Evolutionary conservation across 441 rosid species (phyloP).

Genomic region (Oxalis stricta): DNA sequence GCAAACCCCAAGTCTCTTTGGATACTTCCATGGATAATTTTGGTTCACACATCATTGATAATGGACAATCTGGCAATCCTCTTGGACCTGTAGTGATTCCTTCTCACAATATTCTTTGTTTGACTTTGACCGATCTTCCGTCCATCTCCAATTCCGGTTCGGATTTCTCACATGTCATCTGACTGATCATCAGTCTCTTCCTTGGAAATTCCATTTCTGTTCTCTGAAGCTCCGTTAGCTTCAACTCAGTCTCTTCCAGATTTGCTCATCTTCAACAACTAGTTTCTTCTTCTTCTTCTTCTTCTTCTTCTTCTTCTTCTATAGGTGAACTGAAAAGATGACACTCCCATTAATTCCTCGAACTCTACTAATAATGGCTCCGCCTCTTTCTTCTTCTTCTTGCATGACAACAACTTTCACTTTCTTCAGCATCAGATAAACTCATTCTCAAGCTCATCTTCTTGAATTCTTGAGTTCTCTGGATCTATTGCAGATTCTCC

Average conservation of each 20-base stretch:
- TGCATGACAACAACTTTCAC: conserved; percentile 7
- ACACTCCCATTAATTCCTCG: too few species aligned
- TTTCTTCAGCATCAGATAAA: too few species aligned
- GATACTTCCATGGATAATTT: conserved; percentile 96
- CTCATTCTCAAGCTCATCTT: conserved; percentile 2
- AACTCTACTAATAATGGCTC: neutral
- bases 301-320: conserved; percentile 10
- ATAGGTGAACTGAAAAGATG: neutral
- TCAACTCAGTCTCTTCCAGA: too few species aligned
- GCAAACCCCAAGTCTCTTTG: conserved; percentile 89
- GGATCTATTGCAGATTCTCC: neutral
- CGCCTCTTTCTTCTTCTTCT: conserved; percentile 2
- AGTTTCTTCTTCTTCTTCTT: conserved; percentile 3
- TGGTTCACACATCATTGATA: conserved; percentile 91
- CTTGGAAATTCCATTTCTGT: too few species aligned
- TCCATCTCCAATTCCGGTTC: conserved; percentile 18
- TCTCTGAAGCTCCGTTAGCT: too few species aligned
- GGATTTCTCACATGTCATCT: conserved; percentile 21
- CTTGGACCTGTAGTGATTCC: conserved; percentile 13
- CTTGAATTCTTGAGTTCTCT: conserved; percentile 4
- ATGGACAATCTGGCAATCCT: conserved; percentile 64
- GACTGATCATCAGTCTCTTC: too few species aligned
- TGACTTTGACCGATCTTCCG: conserved; percentile 21
- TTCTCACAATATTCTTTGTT: too few species aligned
- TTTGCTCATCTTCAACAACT: neutral